A percentile compares a stretch with the other conserved stretches of the same genome.
Conservation (phyloP, 2,329 filamentous ascomycete genomes). For the Diaporthe sp. region DNA sequence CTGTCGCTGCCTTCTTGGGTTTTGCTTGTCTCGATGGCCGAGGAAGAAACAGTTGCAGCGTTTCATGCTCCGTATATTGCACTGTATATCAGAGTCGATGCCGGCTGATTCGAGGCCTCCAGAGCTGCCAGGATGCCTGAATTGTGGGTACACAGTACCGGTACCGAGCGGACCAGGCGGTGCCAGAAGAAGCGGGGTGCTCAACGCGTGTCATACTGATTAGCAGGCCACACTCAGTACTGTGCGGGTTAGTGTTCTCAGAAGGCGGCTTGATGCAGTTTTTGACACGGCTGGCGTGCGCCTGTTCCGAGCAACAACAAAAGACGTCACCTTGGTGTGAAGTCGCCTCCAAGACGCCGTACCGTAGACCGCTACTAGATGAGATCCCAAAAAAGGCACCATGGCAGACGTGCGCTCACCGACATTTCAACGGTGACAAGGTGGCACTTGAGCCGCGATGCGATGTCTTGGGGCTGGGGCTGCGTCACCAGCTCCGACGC, state of each 20-base stretch:
- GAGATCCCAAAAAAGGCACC: neutral
- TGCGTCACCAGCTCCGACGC: conserved; percentile 26
- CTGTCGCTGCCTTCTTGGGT: neutral
- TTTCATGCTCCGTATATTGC: conserved; percentile 30
- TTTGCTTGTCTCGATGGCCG: conserved; percentile 7
- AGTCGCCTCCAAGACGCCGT: neutral
- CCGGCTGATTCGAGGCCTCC: conserved; percentile 29
- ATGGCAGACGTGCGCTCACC: conserved; percentile 20
- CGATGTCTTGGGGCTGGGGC: conserved; percentile 29
- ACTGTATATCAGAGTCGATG: conserved; percentile 33
- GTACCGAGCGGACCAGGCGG: conserved; percentile 24
- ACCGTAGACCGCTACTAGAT: conserved; percentile 21
- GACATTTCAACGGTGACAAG: conserved; percentile 36
- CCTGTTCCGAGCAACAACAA: conserved; percentile 3
- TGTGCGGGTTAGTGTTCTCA: neutral
- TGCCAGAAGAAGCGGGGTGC: conserved; percentile 21
- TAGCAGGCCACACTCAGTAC: neutral
- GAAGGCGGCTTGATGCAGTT: conserved; percentile 21
- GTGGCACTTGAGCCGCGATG: conserved; percentile 30
- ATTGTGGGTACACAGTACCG: conserved; percentile 35
- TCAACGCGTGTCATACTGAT: conserved; percentile 13
- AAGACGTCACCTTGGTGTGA: conserved; percentile 12
- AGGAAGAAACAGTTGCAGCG: conserved; percentile 14
- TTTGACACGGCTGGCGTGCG: conserved; percentile 22
- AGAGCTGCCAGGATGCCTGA: conserved; percentile 22